These are phyloP conservation scores for Zoysia japonica DNA, from an alignment of 176 grass and related monocot genomes.

Conservation along the genomic window DNA sequence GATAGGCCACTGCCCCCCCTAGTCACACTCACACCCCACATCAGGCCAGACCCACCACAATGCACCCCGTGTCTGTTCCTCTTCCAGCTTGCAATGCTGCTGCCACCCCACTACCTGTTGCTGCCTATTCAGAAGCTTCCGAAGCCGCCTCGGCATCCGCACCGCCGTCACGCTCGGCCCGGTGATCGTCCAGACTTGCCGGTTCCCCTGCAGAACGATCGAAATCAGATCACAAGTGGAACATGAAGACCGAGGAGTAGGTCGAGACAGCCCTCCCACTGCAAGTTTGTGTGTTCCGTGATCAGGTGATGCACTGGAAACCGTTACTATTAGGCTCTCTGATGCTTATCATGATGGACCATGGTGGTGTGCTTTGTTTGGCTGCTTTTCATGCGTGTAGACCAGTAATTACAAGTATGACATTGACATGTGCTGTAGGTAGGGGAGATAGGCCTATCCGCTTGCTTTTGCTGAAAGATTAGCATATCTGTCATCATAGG, in stretches of 20 bases:
- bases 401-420: constrained; percentile 38
- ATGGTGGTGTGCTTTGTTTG: constrained; percentile 30
- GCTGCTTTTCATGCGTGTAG: constrained; percentile 36
- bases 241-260: background rate
- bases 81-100: constrained; percentile 40
- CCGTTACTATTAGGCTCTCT: constrained; percentile 23
- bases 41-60: constrained; percentile 49
- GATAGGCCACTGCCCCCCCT: constrained; percentile 39
- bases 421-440: constrained; percentile 20
- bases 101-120: background rate
- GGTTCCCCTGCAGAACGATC: constrained; percentile 46
- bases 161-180: constrained; percentile 42
- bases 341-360: constrained; percentile 29
- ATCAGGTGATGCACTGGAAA: constrained; percentile 49
- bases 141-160: background rate
- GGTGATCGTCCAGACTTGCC: constrained; percentile 67
- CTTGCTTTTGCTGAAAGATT: constrained; percentile 52
- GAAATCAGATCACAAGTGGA: constrained; percentile 8
- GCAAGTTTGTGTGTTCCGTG: constrained; percentile 29
- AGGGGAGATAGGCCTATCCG: constrained; percentile 26
- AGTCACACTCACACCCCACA: constrained; percentile 60
- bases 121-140: constrained; percentile 38
- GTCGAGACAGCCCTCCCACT: background rate
- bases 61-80: constrained; percentile 43
- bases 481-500: constrained; percentile 52